These are phyloP conservation scores for Xerocomus nothofagi DNA, from an alignment of 1,284 basidiomycete genomes.

Conservation along the genomic window DNA sequence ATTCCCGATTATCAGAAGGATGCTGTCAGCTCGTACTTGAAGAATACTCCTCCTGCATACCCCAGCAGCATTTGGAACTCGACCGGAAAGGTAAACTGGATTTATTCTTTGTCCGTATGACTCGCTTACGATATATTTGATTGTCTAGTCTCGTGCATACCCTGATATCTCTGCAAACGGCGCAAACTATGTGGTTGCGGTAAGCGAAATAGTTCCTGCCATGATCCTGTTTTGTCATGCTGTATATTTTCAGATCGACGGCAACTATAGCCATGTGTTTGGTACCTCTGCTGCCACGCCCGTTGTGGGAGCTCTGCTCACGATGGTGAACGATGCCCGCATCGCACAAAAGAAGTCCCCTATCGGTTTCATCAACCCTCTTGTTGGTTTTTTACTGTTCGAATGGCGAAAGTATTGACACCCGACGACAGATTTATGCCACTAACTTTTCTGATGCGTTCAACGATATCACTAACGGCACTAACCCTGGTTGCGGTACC, in stretches of 20 bases:
- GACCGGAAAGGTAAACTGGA: conserved; percentile 41
- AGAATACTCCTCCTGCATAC: conserved; percentile 33
- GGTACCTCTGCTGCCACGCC: conserved; percentile 45
- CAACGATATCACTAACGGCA: conserved; percentile 48
- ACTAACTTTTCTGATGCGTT: conserved; percentile 29
- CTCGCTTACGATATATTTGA: background rate
- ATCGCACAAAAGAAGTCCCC: conserved; percentile 38
- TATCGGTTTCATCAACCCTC: conserved; percentile 43
- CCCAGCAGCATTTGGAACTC: conserved; percentile 45
- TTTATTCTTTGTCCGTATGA: background rate
- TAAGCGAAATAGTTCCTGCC: conserved; percentile 11
- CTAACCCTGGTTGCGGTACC: conserved; percentile 44
- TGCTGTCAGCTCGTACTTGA: conserved; percentile 27
- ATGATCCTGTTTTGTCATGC: background rate
- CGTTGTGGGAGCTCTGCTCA: conserved; percentile 44
- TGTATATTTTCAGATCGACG: conserved; percentile 29
- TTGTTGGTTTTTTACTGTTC: conserved; percentile 19
- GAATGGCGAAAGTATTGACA: background rate
- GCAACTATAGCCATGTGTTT: conserved; percentile 36
- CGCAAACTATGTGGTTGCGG: conserved; percentile 43
- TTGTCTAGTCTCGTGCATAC: conserved; percentile 38
- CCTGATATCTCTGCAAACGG: conserved; percentile 46
- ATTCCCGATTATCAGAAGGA: conserved; percentile 40
- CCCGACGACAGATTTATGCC: conserved; percentile 26
- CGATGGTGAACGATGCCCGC: conserved; percentile 51